Percentiles rank a stretch among this genome's conserved stretches.
phyloP scores from a whole-genome alignment of 495 filamentous ascomycete species.

The Lentithecium fluviatile region DNA sequence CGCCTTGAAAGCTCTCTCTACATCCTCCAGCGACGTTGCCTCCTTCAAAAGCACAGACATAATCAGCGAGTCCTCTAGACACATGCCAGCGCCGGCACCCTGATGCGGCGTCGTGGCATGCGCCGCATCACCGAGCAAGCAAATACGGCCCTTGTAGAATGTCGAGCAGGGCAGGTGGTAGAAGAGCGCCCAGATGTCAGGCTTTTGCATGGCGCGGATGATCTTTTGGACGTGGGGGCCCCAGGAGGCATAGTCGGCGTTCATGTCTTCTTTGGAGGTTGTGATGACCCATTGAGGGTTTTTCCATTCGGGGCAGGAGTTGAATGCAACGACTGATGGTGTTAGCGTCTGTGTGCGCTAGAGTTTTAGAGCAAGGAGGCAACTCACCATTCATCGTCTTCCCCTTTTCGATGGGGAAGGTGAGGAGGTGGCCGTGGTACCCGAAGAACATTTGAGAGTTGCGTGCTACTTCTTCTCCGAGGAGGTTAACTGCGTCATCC shows the following conservation, averaged over 20 bases:
- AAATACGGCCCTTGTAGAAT: conserved; percentile 55
- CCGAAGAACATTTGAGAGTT: conserved; percentile 61
- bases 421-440: conserved; percentile 57
- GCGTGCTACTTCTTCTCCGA: conserved; percentile 53
- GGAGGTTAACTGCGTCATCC: conserved; percentile 52
- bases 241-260: conserved; percentile 55
- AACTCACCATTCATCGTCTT: conserved; percentile 55
- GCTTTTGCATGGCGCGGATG: conserved; percentile 46
- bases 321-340: conserved; percentile 49
- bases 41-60: conserved; percentile 56
- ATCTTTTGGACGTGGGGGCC: conserved; percentile 50
- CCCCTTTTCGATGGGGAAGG: conserved; percentile 65
- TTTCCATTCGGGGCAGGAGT: conserved; percentile 49
- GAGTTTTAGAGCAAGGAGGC: neutral
- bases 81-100: conserved; percentile 66
- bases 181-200: conserved; percentile 58
- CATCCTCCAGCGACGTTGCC: conserved; percentile 41
- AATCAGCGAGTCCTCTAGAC: conserved; percentile 66
- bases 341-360: neutral
- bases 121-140: conserved; percentile 66
- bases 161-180: conserved; percentile 57
- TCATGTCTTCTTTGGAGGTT: conserved; percentile 56
- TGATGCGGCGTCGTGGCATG: conserved; percentile 71
- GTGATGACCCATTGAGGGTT: conserved; percentile 57
- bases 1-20: conserved; percentile 56